phyloP scores from a whole-genome alignment of 495 filamentous ascomycete species.

The Aspergillus campestris region DNA sequence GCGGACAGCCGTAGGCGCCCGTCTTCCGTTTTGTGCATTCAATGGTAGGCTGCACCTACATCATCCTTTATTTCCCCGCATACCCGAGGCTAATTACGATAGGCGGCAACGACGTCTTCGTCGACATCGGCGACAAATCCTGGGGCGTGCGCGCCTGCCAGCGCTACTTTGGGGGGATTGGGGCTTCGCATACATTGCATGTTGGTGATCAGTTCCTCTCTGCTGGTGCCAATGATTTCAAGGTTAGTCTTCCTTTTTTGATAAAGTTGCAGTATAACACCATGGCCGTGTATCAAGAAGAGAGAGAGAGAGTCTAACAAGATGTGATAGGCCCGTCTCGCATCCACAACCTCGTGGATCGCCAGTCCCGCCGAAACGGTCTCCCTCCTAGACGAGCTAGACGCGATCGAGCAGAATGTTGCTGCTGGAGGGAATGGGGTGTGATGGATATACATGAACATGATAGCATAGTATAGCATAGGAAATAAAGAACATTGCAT shows the following conservation, averaged over 20 bases:
- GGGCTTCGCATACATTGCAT: constrained; percentile 61
- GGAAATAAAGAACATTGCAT: too few relatives aligned
- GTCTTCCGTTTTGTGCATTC: constrained; percentile 94
- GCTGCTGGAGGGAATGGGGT: too few relatives aligned
- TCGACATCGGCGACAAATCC: constrained; percentile 97
- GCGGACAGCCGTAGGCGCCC: constrained; percentile 56
- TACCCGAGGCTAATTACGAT: too few relatives aligned
- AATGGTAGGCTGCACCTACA: constrained; percentile 48
- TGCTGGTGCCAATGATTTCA: constrained; percentile 95
- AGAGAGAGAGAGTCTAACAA: too few relatives aligned
- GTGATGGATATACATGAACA: too few relatives aligned
- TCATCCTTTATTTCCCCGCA: not conserved
- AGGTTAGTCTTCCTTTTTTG: constrained; percentile 37
- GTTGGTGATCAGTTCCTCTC: constrained; percentile 95
- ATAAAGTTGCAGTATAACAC: too few relatives aligned
- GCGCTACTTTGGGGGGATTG: constrained; percentile 75
- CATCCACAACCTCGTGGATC: constrained; percentile 77
- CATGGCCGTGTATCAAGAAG: too few relatives aligned
- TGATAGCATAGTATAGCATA: too few relatives aligned
- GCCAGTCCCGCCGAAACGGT: constrained; percentile 87
- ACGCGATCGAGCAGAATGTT: constrained; percentile 12
- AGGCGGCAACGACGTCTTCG: constrained; percentile 94
- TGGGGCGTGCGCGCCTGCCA: constrained; percentile 91
- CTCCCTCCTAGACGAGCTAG: constrained; percentile 74
- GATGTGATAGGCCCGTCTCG: constrained; percentile 46